These are phyloP conservation scores for Thermoascus crustaceus DNA, from an alignment of 2,329 filamentous ascomycete species.

Conservation along the genomic window DNA sequence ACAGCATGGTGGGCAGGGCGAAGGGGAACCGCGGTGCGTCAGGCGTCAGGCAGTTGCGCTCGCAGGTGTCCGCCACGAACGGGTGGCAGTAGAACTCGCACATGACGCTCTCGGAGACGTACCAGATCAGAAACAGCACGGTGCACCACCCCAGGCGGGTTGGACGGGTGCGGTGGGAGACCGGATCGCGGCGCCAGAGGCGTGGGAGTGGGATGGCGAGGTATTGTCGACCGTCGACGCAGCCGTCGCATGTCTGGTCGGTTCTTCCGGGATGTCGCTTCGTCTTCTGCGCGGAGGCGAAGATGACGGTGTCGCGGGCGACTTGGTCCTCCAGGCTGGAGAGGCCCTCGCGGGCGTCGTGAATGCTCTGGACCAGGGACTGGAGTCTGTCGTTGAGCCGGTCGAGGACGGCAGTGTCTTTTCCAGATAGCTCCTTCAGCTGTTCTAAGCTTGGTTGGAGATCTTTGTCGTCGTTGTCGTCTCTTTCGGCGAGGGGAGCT, in stretches of 20 bases:
- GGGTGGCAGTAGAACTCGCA: conserved; percentile 47
- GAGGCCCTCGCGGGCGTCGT: conserved; percentile 33
- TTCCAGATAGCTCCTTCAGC: conserved; percentile 3
- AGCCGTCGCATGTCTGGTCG: conserved; percentile 18
- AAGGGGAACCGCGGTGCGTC: conserved; percentile 48
- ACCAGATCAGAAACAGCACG: conserved; percentile 40
- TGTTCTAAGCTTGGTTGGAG: too few relatives aligned
- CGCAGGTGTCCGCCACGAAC: conserved; percentile 39
- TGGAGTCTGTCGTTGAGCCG: conserved; percentile 32
- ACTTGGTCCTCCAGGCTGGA: conserved; percentile 31
- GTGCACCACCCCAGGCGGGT: conserved; percentile 34
- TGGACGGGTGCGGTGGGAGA: conserved; percentile 21
- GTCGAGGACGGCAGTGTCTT: conserved; percentile 26
- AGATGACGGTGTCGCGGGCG: conserved; percentile 14
- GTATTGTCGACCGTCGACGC: conserved; percentile 21
- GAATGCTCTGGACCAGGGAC: conserved; percentile 32
- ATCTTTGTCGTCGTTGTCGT: conserved; percentile 2
- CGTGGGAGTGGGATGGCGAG: conserved; percentile 27
- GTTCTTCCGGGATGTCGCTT: conserved; percentile 9
- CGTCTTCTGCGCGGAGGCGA: conserved; percentile 4
- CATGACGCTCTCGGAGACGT: conserved; percentile 40
- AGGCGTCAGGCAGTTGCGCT: conserved; percentile 43
- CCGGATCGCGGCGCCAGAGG: conserved; percentile 25
- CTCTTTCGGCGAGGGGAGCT: conserved; percentile 7
- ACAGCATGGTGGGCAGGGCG: conserved; percentile 49